A percentile compares a stretch with the other conserved stretches of the same genome.
Conservation (phyloP, 306 rosid genomes). For the Dalbergia cultrata region DNA sequence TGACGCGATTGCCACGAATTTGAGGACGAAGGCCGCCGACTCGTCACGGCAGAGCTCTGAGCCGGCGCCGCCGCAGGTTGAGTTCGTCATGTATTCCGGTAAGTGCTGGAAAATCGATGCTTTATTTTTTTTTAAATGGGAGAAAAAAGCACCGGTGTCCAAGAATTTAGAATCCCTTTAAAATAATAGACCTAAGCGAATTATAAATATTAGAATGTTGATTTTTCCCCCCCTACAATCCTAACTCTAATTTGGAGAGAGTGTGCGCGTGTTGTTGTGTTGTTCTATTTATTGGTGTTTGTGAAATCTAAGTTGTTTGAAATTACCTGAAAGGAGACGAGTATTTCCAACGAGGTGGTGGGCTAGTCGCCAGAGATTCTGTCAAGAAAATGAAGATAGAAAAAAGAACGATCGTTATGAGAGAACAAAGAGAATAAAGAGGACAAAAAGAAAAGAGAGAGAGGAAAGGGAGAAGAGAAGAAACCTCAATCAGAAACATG, state of each 20-base stretch:
- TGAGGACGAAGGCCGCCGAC: slow-evolving; percentile 69
- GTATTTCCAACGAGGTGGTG: slow-evolving; percentile 43
- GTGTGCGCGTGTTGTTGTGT: not conserved
- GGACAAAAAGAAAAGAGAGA: not conserved
- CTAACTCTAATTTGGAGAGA: not conserved
- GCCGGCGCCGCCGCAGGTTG: slow-evolving; percentile 58
- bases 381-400: not conserved
- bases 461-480: slow-evolving; percentile 24
- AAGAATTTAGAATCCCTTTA: slow-evolving; percentile 42
- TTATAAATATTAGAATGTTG: not conserved
- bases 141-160: slow-evolving; percentile 21
- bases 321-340: slow-evolving; percentile 63
- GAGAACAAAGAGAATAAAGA: not conserved
- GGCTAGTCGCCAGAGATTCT: slow-evolving; percentile 82
- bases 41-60: slow-evolving; percentile 74
- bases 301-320: not conserved
- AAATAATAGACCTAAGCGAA: slow-evolving; percentile 19
- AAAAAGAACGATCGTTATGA: not conserved
- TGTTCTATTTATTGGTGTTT: not conserved
- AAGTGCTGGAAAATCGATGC: slow-evolving; percentile 53
- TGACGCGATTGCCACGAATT: slow-evolving; percentile 75
- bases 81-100: slow-evolving; percentile 62
- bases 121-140: slow-evolving; percentile 24
- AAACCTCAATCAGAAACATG: slow-evolving; percentile 80
- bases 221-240: not conserved